Evolutionary conservation across 2,329 filamentous ascomycete species (phyloP).

Genomic region (Calonectria crousiana): DNA sequence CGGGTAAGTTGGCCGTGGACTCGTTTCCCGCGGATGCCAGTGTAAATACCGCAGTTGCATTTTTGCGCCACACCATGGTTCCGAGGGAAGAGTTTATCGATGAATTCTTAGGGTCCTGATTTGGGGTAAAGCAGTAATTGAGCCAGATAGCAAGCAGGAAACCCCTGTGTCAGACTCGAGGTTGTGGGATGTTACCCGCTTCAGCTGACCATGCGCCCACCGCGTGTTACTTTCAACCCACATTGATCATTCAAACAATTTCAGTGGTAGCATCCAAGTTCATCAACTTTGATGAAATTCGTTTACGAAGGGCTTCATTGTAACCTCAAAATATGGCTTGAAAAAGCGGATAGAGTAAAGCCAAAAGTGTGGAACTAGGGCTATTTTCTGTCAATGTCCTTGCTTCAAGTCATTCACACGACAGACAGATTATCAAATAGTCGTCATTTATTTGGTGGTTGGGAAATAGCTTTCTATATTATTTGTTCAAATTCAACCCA

Average conservation of each 20-base stretch:
- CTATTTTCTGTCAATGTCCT: not conserved
- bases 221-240: accelerated
- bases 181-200: not conserved
- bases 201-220: not conserved
- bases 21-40: not conserved
- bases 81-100: not conserved
- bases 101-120: not conserved
- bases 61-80: not conserved
- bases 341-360: not conserved
- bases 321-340: not conserved
- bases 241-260: not conserved
- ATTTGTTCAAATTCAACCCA: not conserved
- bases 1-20: not conserved
- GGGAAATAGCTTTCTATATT: not conserved
- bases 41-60: not conserved
- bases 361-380: not conserved
- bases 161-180: not conserved
- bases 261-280: not conserved
- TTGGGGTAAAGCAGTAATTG: accelerated
- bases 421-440: not conserved
- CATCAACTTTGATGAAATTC: not conserved
- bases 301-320: not conserved
- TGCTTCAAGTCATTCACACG: not conserved
- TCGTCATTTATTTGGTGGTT: not conserved
- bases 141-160: not conserved